Evolutionary conservation across 2,329 filamentous ascomycete species (phyloP).

Genomic region (Didymella pinodella): DNA sequence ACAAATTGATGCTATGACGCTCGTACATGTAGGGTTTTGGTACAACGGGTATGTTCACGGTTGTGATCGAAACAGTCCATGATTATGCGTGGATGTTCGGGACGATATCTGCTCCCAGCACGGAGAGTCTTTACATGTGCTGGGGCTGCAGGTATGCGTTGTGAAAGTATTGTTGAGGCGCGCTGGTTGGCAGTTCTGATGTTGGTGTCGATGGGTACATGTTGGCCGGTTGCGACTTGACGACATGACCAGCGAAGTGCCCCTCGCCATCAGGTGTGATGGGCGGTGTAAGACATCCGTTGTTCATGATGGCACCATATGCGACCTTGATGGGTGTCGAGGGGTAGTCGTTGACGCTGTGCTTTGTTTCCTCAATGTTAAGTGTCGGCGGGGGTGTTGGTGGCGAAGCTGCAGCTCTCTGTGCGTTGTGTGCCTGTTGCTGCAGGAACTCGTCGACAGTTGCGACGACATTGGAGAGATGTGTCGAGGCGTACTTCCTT

Average conservation of each 20-base stretch:
- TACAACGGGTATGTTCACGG: slow-evolving; percentile 43
- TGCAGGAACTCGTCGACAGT: slow-evolving; percentile 72
- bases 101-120: slow-evolving; percentile 27
- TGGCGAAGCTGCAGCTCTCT: slow-evolving; percentile 48
- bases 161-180: slow-evolving; percentile 48
- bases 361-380: slow-evolving; percentile 59
- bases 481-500: slow-evolving; percentile 72
- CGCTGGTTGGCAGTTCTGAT: slow-evolving; percentile 41
- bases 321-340: slow-evolving; percentile 82
- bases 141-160: slow-evolving; percentile 48
- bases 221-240: slow-evolving; percentile 39
- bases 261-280: slow-evolving; percentile 75
- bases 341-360: slow-evolving; percentile 58
- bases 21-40: slow-evolving; percentile 49
- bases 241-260: slow-evolving; percentile 43
- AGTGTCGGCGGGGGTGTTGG: slow-evolving; percentile 70
- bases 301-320: slow-evolving; percentile 67
- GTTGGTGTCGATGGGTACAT: slow-evolving; percentile 51
- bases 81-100: slow-evolving; percentile 27
- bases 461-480: slow-evolving; percentile 70
- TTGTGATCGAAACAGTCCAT: slow-evolving; percentile 23
- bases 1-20: slow-evolving; percentile 51
- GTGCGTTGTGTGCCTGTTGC: slow-evolving; percentile 62
- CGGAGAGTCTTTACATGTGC: slow-evolving; percentile 39
- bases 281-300: slow-evolving; percentile 84